These are phyloP conservation scores for Chytriomyces hyalinus DNA, from an alignment of 192 early-diverging fungal species.

Conservation along the genomic window DNA sequence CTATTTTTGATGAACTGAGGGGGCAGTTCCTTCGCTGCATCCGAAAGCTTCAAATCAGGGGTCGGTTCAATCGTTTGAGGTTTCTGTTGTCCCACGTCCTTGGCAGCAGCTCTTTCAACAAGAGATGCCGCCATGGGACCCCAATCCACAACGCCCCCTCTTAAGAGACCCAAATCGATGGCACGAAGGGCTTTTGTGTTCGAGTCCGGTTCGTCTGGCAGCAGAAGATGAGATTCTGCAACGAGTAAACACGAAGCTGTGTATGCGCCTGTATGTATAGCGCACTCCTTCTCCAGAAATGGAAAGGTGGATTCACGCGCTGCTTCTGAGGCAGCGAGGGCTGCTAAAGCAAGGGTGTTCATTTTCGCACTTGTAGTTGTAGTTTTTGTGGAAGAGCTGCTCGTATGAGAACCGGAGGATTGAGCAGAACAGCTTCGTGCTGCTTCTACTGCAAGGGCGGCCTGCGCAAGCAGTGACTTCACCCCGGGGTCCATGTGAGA, in stretches of 20 bases:
- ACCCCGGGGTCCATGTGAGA: too few species aligned
- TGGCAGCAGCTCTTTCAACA: slow-evolving; percentile 2
- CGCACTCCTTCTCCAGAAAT: background rate
- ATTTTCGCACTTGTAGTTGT: too few species aligned
- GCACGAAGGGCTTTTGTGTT: slow-evolving; percentile 22
- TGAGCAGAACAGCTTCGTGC: too few species aligned
- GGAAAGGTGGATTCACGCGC: background rate
- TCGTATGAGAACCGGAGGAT: too few species aligned
- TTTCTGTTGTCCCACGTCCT: background rate
- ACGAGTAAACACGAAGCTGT: background rate
- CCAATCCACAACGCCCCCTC: slow-evolving; percentile 28
- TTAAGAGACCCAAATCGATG: slow-evolving; percentile 30
- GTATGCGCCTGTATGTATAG: background rate
- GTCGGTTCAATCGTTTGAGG: background rate
- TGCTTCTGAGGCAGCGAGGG: background rate
- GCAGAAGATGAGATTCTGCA: background rate
- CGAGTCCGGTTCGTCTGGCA: background rate
- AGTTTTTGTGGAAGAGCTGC: too few species aligned
- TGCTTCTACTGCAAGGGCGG: too few species aligned
- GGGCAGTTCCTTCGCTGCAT: background rate
- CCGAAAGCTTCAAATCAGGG: background rate
- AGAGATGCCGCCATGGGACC: slow-evolving; percentile 13
- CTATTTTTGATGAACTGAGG: background rate
- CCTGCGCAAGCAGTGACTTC: too few species aligned
- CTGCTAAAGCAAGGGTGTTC: too few species aligned